Evolutionary conservation across 1,284 basidiomycete species (phyloP).

Genomic region (Ceratobasidium sp.): DNA sequence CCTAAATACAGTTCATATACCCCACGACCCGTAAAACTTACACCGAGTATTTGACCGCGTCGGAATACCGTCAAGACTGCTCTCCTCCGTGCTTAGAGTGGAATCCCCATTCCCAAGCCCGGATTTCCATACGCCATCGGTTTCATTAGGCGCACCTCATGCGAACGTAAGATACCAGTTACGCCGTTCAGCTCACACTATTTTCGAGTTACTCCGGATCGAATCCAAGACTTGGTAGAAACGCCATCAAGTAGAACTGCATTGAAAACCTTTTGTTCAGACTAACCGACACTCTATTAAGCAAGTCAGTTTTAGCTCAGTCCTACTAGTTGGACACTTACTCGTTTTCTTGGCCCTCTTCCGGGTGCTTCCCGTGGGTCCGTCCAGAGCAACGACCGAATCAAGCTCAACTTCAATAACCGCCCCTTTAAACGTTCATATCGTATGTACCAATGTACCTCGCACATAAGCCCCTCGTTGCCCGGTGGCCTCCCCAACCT

Average conservation of each 20-base stretch:
- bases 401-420: background rate
- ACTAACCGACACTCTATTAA: constrained; percentile 37
- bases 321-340: constrained; percentile 55
- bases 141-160: constrained; percentile 95
- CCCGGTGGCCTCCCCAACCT: constrained; percentile 93
- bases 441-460: constrained; percentile 53
- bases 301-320: constrained; percentile 13
- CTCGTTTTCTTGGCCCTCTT: constrained; percentile 96
- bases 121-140: constrained; percentile 87
- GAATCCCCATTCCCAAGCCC: constrained; percentile 55
- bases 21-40: constrained; percentile 15
- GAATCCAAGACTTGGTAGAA: constrained; percentile 82
- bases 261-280: background rate
- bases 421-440: background rate
- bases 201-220: constrained; percentile 91
- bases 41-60: no score
- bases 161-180: constrained; percentile 92
- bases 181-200: constrained; percentile 93
- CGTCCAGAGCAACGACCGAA: constrained; percentile 82
- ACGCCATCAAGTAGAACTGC: constrained; percentile 32
- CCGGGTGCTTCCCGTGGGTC: constrained; percentile 93
- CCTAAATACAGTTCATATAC: constrained; percentile 43
- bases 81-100: constrained; percentile 32
- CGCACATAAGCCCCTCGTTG: constrained; percentile 94
- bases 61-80: no score